A percentile compares a stretch with the other conserved stretches of the same genome.
These are phyloP conservation scores for Kwoniella sp. DNA, from an alignment of 768 basidiomycete species.

Conservation along the genomic window DNA sequence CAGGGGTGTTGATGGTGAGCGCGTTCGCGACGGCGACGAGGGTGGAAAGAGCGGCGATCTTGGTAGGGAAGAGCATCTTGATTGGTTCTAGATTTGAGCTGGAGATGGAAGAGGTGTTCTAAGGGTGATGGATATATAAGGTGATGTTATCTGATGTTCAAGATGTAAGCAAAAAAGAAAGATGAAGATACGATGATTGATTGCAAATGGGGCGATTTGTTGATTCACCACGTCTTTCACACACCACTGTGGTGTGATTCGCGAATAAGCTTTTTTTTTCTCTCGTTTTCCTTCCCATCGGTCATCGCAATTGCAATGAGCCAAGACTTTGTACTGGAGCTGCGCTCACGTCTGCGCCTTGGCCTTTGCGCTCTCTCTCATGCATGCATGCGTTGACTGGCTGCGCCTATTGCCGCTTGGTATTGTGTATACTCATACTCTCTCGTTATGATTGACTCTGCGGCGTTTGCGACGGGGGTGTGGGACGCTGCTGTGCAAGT, in stretches of 20 bases:
- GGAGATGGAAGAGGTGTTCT: neutral
- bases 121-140: neutral
- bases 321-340: neutral
- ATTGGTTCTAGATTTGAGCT: neutral
- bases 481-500: neutral
- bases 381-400: too few relatives aligned
- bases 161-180: neutral
- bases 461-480: neutral
- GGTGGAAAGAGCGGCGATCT: slow-evolving; percentile 29
- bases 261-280: neutral
- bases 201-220: too few relatives aligned
- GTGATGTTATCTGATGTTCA: neutral
- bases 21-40: slow-evolving; percentile 29
- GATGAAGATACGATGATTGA: neutral
- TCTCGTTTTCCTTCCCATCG: neutral
- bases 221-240: too few relatives aligned
- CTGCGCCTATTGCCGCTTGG: too few relatives aligned
- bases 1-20: slow-evolving; percentile 35
- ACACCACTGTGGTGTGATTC: neutral
- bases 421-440: too few relatives aligned
- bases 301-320: neutral
- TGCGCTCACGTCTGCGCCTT: neutral
- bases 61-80: slow-evolving; percentile 30
- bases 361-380: too few relatives aligned
- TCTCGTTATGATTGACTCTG: too few relatives aligned